These are phyloP conservation scores for Diaporthe batatas DNA, from an alignment of 2,329 filamentous ascomycete species.

Conservation along the genomic window DNA sequence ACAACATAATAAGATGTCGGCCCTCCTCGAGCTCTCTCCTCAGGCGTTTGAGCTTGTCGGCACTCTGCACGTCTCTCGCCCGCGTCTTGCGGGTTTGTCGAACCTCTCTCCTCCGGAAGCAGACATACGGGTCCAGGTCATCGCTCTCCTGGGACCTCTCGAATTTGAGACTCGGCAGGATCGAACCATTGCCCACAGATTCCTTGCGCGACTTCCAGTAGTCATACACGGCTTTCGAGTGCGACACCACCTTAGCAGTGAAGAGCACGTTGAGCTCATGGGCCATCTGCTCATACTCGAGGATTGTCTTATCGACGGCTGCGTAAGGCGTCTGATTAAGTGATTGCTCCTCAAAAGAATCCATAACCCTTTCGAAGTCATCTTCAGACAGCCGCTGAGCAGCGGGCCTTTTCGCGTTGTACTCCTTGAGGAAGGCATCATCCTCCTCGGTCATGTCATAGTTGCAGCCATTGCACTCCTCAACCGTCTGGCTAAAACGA, in stretches of 20 bases:
- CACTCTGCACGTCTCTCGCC: constrained; percentile 91
- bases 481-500: constrained; percentile 96
- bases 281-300: constrained; percentile 82
- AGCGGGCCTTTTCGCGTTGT: constrained; percentile 81
- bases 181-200: constrained; percentile 74
- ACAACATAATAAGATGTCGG: constrained; percentile 81
- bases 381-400: constrained; percentile 82
- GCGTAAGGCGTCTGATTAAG: constrained; percentile 87
- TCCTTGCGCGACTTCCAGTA: constrained; percentile 86
- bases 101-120: constrained; percentile 94
- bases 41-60: constrained; percentile 93
- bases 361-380: constrained; percentile 94
- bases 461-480: constrained; percentile 86
- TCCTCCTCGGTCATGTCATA: constrained; percentile 98
- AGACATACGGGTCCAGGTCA: constrained; percentile 97
- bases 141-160: constrained; percentile 95
- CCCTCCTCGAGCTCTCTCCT: constrained; percentile 92
- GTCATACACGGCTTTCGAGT: constrained; percentile 85
- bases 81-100: constrained; percentile 95
- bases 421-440: constrained; percentile 83
- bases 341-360: constrained; percentile 92
- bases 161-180: constrained; percentile 88
- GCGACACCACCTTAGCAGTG: constrained; percentile 59
- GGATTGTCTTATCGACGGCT: constrained; percentile 87
- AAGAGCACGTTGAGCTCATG: constrained; percentile 70